Evolutionary conservation across 768 basidiomycete genomes (phyloP).

Genomic region (Termitomyces sp.): DNA sequence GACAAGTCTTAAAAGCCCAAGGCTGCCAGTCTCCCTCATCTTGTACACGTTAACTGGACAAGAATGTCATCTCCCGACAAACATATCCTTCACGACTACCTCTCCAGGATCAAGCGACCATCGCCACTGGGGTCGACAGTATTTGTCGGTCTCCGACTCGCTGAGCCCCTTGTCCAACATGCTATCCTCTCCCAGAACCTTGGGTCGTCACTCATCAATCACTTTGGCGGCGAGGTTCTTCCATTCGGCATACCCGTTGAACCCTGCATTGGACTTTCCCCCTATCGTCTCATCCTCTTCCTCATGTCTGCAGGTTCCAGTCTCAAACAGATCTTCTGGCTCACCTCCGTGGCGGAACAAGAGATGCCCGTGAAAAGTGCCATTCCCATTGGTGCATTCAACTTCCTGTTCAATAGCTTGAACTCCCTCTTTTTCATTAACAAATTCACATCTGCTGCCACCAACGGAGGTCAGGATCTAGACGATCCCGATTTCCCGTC

Average conservation of each 20-base stretch:
- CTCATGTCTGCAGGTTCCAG: conserved; percentile 6
- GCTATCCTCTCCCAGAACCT: conserved; percentile 4
- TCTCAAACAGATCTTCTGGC: conserved; percentile 9
- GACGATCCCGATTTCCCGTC: conserved; percentile 11
- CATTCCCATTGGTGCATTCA: conserved; percentile 8
- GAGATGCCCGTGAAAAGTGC: conserved; percentile 7
- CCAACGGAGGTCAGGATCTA: conserved; percentile 1
- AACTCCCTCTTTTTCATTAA: conserved; percentile 18
- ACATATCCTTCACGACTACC: background rate
- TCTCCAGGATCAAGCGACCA: conserved; percentile 7
- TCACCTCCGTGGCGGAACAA: conserved; percentile 1
- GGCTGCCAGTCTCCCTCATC: too few species aligned
- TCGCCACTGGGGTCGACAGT: conserved; percentile 8
- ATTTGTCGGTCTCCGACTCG: conserved; percentile 7
- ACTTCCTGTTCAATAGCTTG: conserved; percentile 9
- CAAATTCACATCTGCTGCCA: conserved; percentile 9
- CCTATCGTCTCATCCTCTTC: conserved; percentile 8
- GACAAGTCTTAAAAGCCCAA: background rate
- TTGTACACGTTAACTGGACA: too few species aligned
- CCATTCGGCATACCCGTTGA: conserved; percentile 1
- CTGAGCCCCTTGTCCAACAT: conserved; percentile 8
- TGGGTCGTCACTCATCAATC: conserved; percentile 4
- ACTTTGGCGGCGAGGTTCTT: conserved; percentile 1
- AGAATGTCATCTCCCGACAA: background rate
- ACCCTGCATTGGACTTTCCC: conserved; percentile 3